phyloP scores from a whole-genome alignment of 2,329 filamentous ascomycete species.

The Trichoderma lentiforme region DNA sequence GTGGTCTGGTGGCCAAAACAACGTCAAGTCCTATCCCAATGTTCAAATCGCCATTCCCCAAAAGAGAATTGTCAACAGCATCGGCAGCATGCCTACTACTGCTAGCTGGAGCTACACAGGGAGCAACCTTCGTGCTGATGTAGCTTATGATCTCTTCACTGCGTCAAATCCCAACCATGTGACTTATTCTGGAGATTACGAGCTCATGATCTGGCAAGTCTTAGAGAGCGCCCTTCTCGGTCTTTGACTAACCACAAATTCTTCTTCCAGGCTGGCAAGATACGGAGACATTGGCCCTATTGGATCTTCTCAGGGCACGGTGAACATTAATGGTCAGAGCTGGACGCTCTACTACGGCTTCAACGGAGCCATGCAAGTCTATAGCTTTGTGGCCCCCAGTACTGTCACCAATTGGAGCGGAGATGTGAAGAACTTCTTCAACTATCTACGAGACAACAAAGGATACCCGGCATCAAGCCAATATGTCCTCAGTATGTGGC shows the following conservation, averaged over 20 bases:
- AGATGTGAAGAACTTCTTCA: slow-evolving; percentile 8
- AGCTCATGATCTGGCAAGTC: slow-evolving; percentile 13
- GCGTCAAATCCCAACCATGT: slow-evolving; percentile 5
- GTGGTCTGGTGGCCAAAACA: slow-evolving; percentile 10
- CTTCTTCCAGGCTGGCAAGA: not conserved
- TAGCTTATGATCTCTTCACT: slow-evolving; percentile 10
- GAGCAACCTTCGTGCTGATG: not conserved
- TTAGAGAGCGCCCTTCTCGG: fast-evolving
- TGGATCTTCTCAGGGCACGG: not conserved
- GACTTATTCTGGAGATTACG: slow-evolving; percentile 2
- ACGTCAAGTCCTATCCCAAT: slow-evolving; percentile 8
- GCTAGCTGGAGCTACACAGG: slow-evolving; percentile 3
- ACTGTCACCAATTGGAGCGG: not conserved
- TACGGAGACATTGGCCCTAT: not conserved
- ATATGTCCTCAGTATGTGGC: slow-evolving; percentile 6
- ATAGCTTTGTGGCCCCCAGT: not conserved
- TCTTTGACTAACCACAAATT: not conserved
- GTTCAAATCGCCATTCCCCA: not conserved
- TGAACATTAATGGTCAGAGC: not conserved
- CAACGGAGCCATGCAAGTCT: slow-evolving; percentile 7
- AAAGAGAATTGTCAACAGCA: not conserved
- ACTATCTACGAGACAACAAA: not conserved
- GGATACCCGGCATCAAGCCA: not conserved
- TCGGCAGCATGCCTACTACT: not conserved
- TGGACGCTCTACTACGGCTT: slow-evolving; percentile 1